These are phyloP conservation scores for Trichocomaceae sp. DNA, from an alignment of 2,329 filamentous ascomycete genomes.

Conservation along the genomic window DNA sequence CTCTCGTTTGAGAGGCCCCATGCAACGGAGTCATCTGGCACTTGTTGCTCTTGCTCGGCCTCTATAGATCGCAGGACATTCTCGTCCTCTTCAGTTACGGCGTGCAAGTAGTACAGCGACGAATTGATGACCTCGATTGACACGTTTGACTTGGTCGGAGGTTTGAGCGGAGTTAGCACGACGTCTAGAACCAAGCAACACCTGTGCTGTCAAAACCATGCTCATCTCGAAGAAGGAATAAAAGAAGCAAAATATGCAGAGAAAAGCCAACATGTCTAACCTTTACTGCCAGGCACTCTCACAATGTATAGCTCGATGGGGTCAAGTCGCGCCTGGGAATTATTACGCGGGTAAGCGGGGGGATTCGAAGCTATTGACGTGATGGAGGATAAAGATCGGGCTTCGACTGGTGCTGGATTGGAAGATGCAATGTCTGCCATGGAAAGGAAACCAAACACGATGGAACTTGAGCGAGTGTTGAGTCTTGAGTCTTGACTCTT, in stretches of 20 bases:
- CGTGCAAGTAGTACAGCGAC: slow-evolving; percentile 86
- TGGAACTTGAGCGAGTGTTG: background rate
- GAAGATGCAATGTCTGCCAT: slow-evolving; percentile 10
- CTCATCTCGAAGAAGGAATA: background rate
- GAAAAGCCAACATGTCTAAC: slow-evolving; percentile 39
- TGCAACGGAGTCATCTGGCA: background rate
- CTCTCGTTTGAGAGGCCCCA: slow-evolving; percentile 19
- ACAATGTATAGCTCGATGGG: slow-evolving; percentile 85
- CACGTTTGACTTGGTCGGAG: slow-evolving; percentile 72
- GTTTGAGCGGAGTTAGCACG: slow-evolving; percentile 86
- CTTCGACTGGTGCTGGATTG: slow-evolving; percentile 55
- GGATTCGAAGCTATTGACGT: slow-evolving; percentile 79
- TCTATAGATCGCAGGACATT: slow-evolving; percentile 29
- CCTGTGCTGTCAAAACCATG: slow-evolving; percentile 12
- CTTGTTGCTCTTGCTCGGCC: slow-evolving; percentile 30
- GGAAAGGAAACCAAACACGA: slow-evolving; percentile 1
- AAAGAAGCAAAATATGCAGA: background rate
- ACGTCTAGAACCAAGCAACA: slow-evolving; percentile 57
- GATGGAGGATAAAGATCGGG: slow-evolving; percentile 72
- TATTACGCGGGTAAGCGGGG: slow-evolving; percentile 74
- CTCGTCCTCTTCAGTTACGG: slow-evolving; percentile 58
- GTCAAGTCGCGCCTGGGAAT: slow-evolving; percentile 60
- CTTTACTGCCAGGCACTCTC: slow-evolving; percentile 82
- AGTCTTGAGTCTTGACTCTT: background rate
- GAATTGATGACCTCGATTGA: slow-evolving; percentile 79